Conservation (phyloP, 2,329 filamentous ascomycete species). For the Aspergillus brasiliensis region DNA sequence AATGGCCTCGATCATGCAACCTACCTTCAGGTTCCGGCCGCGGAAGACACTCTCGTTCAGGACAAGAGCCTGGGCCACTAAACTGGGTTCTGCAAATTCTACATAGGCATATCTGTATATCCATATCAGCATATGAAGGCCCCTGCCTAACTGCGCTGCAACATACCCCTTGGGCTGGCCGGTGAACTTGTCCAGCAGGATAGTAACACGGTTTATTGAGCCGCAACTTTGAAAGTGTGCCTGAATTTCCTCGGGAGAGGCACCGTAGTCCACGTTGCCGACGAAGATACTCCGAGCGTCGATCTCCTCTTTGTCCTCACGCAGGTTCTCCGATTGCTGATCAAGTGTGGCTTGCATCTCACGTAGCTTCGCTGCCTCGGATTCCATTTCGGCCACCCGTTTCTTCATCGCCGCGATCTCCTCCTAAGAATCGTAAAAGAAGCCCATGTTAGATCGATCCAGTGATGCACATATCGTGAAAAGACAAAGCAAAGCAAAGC, state of each 20-base stretch:
- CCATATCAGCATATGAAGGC: conserved; percentile 18
- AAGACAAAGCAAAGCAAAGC: background rate
- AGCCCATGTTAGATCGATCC: conserved; percentile 7
- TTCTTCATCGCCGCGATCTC: conserved; percentile 87
- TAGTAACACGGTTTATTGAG: conserved; percentile 96
- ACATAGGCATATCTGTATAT: conserved; percentile 89
- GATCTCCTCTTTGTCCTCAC: conserved; percentile 93
- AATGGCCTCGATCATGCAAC: conserved; percentile 16
- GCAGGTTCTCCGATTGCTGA: conserved; percentile 77
- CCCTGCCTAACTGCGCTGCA: conserved; percentile 19
- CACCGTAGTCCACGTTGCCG: conserved; percentile 96
- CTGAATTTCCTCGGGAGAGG: conserved; percentile 96
- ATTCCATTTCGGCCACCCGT: conserved; percentile 86
- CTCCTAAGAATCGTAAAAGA: conserved; percentile 51
- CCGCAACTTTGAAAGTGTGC: conserved; percentile 97
- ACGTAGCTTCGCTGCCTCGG: conserved; percentile 80
- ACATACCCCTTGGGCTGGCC: conserved; percentile 98
- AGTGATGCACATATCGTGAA: background rate
- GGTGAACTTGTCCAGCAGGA: conserved; percentile 95
- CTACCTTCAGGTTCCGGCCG: conserved; percentile 90
- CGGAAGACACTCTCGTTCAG: conserved; percentile 97
- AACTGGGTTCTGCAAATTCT: conserved; percentile 90
- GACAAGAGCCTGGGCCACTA: conserved; percentile 90
- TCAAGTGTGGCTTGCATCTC: conserved; percentile 88
- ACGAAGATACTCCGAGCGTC: conserved; percentile 97